Evolutionary conservation across 768 basidiomycete species (phyloP), one percentile per base, ranked within the genome.

Genomic region (Floccularia luteovirens): DNA sequence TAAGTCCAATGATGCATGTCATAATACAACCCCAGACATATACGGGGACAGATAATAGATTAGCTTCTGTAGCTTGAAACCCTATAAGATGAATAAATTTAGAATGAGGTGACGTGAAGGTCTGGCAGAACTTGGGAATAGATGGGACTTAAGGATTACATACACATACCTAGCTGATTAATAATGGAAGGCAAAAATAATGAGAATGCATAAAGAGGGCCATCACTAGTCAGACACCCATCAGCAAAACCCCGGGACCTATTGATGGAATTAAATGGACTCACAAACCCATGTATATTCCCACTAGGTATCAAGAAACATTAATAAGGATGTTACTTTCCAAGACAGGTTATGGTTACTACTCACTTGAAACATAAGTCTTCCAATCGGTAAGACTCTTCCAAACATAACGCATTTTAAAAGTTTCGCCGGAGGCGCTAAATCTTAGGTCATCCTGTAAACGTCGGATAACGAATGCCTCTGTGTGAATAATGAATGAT

Each of bases 31-130:
- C 76, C 74, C 80, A 84, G 4, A 69, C 73, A 51, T 88, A 88
- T 21, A 87, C 80, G 1, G 86, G 85, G 3, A 88, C 83, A 0
- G 82, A 82, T 12, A 90, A 64, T 8, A 89, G 55, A 51, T 89
- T 88, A 2, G 85, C 82, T 19, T 64, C 57, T 1, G 81, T 86
- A 8, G 82, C 75, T 27, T 60, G 56, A 60, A 71, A 83, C 3
- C 79, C 81, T 74, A 38, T 27, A 16, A 14, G n/a, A n/a, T n/a
- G n/a, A n/a, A n/a, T n/a, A n/a, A n/a, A n/a, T n/a, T n/a, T n/a
- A n/a, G n/a, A n/a, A n/a, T n/a, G n/a, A n/a, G n/a, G n/a, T n/a
- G n/a, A n/a, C n/a, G n/a, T n/a, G n/a, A n/a, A n/a, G n/a, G n/a
- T n/a, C n/a, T n/a, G n/a, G n/a, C n/a, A n/a, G n/a, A n/a, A n/a